Evolutionary conservation across 768 basidiomycete species (phyloP).

Genomic region (Russula sp.): DNA sequence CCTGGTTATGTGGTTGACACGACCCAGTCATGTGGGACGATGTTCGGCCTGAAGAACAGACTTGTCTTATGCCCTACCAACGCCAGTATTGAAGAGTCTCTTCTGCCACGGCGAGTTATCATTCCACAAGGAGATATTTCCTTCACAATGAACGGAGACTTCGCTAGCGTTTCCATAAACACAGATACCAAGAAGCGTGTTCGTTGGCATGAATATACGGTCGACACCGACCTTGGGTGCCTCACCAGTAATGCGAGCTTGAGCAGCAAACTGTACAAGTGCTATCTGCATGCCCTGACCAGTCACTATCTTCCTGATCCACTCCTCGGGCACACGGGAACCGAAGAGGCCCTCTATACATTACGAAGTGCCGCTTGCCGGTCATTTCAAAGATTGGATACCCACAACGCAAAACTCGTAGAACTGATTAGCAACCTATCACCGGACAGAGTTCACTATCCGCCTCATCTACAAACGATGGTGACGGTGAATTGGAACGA

Average conservation of each 20-base stretch:
- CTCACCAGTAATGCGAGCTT: slow-evolving; percentile 29
- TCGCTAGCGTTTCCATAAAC: not conserved
- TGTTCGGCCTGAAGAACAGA: too few relatives aligned
- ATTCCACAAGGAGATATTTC: slow-evolving; percentile 6
- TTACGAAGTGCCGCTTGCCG: slow-evolving; percentile 34
- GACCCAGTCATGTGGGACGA: too few relatives aligned
- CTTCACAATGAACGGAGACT: not conserved
- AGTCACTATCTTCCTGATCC: slow-evolving; percentile 40
- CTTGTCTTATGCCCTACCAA: too few relatives aligned
- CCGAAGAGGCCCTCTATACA: slow-evolving; percentile 38
- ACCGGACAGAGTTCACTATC: slow-evolving; percentile 1
- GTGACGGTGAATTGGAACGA: not conserved
- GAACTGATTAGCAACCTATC: not conserved
- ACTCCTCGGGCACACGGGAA: slow-evolving; percentile 40
- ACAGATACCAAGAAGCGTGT: not conserved
- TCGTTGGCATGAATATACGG: slow-evolving; percentile 28
- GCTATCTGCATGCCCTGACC: slow-evolving; percentile 45
- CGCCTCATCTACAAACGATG: not conserved
- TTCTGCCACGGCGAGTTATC: slow-evolving; percentile 2
- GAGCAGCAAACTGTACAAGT: slow-evolving; percentile 32
- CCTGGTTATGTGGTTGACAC: too few relatives aligned
- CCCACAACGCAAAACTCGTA: not conserved
- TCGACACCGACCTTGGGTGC: slow-evolving; percentile 31
- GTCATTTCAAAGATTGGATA: slow-evolving; percentile 37
- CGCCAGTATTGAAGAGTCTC: too few relatives aligned